phyloP scores from a whole-genome alignment of 371 early-diverging fungal genomes.

The Mucor sp. region DNA sequence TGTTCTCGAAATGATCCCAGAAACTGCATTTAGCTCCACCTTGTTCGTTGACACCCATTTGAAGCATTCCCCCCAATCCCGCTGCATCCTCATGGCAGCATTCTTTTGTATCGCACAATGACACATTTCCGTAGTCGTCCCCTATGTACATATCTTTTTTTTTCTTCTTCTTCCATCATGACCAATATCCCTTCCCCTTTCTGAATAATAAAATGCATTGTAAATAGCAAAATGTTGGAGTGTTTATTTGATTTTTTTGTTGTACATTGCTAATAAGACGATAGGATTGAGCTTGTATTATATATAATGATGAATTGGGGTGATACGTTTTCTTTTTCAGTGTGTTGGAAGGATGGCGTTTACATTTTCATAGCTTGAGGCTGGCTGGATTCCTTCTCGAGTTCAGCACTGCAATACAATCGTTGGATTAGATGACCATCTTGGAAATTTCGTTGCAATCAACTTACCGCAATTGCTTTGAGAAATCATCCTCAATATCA shows the following conservation, averaged over 20 bases:
- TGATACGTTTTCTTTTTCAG: not conserved
- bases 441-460: not conserved
- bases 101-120: not conserved
- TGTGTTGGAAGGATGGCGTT: not conserved
- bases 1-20: not conserved
- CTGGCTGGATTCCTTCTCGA: conserved; percentile 24
- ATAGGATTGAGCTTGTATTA: not conserved
- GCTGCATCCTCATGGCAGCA: not conserved
- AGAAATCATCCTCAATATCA: conserved; percentile 89
- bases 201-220: not conserved
- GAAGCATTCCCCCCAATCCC: not conserved
- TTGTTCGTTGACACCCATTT: not conserved
- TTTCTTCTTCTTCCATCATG: not conserved
- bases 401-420: conserved; percentile 20
- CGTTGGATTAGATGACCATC: not conserved
- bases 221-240: not conserved
- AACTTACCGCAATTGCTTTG: conserved; percentile 76
- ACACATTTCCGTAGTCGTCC: not conserved
- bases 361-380: conserved; percentile 37
- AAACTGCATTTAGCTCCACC: not conserved
- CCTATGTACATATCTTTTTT: not conserved
- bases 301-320: not conserved
- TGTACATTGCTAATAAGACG: not conserved
- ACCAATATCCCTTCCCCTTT: not conserved
- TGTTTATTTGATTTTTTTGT: not conserved